Percentiles rank a stretch among this genome's conserved stretches.
Conservation (phyloP, 768 basidiomycete species). For the Pseudohyphozyma bogoriensis region DNA sequence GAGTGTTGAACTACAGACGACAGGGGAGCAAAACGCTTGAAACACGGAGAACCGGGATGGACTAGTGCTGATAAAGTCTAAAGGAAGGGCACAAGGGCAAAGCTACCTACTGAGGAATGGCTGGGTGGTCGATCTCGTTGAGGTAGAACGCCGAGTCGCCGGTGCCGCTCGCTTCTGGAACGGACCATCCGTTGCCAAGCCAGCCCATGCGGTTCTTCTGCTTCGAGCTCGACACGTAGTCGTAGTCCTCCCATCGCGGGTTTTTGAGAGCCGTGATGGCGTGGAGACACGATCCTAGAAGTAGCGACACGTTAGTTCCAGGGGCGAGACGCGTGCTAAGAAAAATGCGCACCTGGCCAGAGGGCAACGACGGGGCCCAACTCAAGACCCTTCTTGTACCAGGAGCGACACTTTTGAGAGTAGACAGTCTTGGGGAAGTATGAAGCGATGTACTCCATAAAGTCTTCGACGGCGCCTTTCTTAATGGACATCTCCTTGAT, state of each 20-base stretch:
- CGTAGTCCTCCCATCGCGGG: slow-evolving; percentile 58
- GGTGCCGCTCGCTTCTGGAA: too few species aligned
- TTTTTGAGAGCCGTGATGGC: slow-evolving; percentile 45
- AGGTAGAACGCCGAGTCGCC: slow-evolving; percentile 26
- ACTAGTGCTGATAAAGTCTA: too few species aligned
- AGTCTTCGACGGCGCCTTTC: slow-evolving; percentile 52
- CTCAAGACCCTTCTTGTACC: slow-evolving; percentile 55
- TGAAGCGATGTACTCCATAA: slow-evolving; percentile 44
- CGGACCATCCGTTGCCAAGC: slow-evolving; percentile 55
- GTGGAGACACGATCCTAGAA: slow-evolving; percentile 44
- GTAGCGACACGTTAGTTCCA: not conserved
- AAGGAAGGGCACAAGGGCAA: too few species aligned
- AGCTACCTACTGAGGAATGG: slow-evolving; percentile 2
- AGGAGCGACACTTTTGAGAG: slow-evolving; percentile 51
- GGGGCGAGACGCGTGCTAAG: not conserved
- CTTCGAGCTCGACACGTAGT: not conserved
- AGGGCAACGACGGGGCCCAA: slow-evolving; percentile 49
- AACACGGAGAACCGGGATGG: too few species aligned
- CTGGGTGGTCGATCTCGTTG: slow-evolving; percentile 7
- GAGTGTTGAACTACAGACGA: too few species aligned
- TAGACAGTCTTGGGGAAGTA: slow-evolving; percentile 47
- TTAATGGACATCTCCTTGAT: slow-evolving; percentile 55
- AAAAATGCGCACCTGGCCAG: slow-evolving; percentile 45
- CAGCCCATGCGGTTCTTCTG: slow-evolving; percentile 47
- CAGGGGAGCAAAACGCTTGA: too few species aligned